phyloP scores from a whole-genome alignment of 192 early-diverging fungal genomes.

The Backusella macrospora region DNA sequence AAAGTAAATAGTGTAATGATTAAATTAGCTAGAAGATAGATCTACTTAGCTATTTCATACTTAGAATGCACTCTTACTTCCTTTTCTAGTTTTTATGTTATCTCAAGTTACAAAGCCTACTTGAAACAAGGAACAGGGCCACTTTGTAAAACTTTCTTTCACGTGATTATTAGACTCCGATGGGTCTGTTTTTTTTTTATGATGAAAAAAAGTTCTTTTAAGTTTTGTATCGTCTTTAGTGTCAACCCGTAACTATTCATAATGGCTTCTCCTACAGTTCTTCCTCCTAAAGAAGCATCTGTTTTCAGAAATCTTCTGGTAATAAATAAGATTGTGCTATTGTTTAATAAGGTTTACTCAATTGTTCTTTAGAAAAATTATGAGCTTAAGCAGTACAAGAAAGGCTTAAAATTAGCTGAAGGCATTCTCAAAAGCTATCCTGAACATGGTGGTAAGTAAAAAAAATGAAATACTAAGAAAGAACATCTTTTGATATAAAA shows the following conservation, averaged over 20 bases:
- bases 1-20: neutral
- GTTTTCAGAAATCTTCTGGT: slow-evolving; percentile 75
- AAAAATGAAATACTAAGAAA: neutral
- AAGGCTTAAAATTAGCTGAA: slow-evolving; percentile 87
- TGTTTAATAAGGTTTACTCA: slow-evolving; percentile 3
- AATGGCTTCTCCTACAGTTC: slow-evolving; percentile 19
- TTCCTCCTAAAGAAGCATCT: slow-evolving; percentile 74
- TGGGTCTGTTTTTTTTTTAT: neutral
- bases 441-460: slow-evolving; percentile 80
- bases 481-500: neutral
- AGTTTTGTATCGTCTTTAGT: neutral
- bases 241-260: neutral
- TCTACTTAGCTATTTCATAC: too few relatives aligned
- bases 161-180: neutral
- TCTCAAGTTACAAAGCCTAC: too few relatives aligned
- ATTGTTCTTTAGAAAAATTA: slow-evolving; percentile 77
- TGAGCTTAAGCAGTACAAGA: slow-evolving; percentile 95
- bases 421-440: slow-evolving; percentile 93
- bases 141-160: neutral
- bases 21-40: too few relatives aligned
- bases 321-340: slow-evolving; percentile 26
- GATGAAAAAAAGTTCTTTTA: neutral
- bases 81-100: neutral
- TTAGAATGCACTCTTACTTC: neutral
- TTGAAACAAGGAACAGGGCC: neutral